Evolutionary conservation across 257 asterid genomes (phyloP), one percentile per base, ranked within the genome.

Genomic region (Catharanthus roseus): DNA sequence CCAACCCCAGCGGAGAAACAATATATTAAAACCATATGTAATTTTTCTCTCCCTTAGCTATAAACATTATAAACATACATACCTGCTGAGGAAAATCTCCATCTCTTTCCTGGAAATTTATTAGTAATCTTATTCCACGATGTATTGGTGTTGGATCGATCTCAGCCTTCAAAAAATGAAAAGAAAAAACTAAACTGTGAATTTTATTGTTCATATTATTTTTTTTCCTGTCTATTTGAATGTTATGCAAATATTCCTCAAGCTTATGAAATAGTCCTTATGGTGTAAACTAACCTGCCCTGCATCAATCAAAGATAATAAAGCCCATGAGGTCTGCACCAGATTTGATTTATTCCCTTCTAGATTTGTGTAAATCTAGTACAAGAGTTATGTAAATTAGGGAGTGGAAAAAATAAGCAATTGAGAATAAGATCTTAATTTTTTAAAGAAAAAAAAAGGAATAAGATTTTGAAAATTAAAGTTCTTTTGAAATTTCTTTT

Each of bases 31-130:
- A n/a, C n/a, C n/a, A n/a, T n/a, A n/a, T n/a, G n/a, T n/a, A n/a
- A n/a, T n/a, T n/a, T n/a, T n/a, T n/a, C n/a, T n/a, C n/a, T n/a
- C n/a, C n/a, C 11, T 42, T 42, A 12, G 47, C 47, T 9, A 42
- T 42, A 42, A 47, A 47, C 19, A 13, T 38, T 65, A 65, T 65
- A n/a, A n/a, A 38, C 6, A n/a, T 38, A 3, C n/a, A n/a, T 72
- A 83, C 90, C 86, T 85, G 86, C 42, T 86, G 90, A 19, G 90
- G 88, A 18, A 75, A 83, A 74, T 86, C 84, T 24, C 90, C 90
- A 64, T 81, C 82, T 26, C 74, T 80, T 75, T 66, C 68, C 51
- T 86, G 88, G 31, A 88, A 86, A 76, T 83, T 86, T 56, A 81
- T 80, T 16, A 86, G n/a, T 42, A 79, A 19, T 61, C 54, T 76